These are phyloP conservation scores for Sclerotinia sclerotiorum DNA, from an alignment of 2,329 filamentous ascomycete genomes.

Conservation along the genomic window DNA sequence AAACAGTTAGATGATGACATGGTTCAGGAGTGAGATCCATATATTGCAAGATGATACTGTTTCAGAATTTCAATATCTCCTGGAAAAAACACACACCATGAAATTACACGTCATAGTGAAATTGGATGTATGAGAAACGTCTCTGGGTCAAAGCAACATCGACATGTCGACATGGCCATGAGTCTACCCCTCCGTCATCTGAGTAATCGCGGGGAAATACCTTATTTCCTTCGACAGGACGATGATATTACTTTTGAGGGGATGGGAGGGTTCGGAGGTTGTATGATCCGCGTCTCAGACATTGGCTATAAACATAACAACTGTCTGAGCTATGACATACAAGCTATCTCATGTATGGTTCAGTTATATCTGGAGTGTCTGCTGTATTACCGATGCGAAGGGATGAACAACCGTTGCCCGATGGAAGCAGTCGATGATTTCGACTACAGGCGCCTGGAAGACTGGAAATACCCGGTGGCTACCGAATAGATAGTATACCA, in stretches of 20 bases:
- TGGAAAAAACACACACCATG: not conserved
- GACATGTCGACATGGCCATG: not conserved
- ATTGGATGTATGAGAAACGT: conserved; percentile 3
- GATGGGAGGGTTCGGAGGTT: not conserved
- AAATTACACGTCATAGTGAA: not conserved
- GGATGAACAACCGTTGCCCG: not conserved
- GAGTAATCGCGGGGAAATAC: not conserved
- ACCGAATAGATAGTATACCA: conserved; percentile 7
- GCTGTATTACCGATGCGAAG: conserved; percentile 4
- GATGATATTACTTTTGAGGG: not conserved
- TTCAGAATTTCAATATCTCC: not conserved
- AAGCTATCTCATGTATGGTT: not conserved
- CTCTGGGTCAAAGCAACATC: conserved; percentile 6
- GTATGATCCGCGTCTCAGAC: conserved; percentile 22
- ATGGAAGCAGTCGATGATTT: conserved; percentile 5
- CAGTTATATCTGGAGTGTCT: not conserved
- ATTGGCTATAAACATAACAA: not conserved
- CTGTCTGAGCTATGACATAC: conserved; percentile 7
- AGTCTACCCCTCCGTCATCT: not conserved
- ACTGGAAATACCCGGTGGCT: not conserved
- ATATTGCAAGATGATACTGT: conserved; percentile 30
- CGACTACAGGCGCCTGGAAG: not conserved
- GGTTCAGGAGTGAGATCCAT: conserved; percentile 25
- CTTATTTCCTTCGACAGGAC: not conserved
- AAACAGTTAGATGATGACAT: conserved; percentile 32